Percentiles rank a stretch among this genome's conserved stretches.
These are phyloP conservation scores for Conidiobolus coronatus DNA, from an alignment of 371 early-diverging fungal genomes.

Conservation along the genomic window DNA sequence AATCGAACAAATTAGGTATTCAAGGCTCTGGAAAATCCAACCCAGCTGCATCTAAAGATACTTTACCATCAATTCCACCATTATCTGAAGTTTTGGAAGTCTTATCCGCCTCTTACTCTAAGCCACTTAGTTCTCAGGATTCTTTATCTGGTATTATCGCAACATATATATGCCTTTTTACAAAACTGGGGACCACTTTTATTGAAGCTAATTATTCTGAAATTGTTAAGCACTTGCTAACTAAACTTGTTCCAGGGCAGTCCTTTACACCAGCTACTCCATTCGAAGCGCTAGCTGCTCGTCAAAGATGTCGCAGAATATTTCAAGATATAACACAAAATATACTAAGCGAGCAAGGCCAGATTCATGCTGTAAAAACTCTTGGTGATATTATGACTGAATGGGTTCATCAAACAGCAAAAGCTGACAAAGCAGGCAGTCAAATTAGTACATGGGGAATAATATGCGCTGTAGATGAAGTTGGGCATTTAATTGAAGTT, in stretches of 20 bases:
- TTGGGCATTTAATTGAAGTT: slow-evolving; percentile 42
- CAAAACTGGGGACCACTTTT: slow-evolving; percentile 2
- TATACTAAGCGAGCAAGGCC: slow-evolving; percentile 4
- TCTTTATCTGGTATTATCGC: neutral
- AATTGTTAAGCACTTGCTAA: neutral
- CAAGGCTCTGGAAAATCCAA: neutral
- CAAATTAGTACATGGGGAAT: slow-evolving; percentile 19
- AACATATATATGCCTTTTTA: slow-evolving; percentile 1
- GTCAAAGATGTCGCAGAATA: neutral
- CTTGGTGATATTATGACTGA: neutral
- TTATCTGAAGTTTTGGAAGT: neutral
- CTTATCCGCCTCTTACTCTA: neutral
- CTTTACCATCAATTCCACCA: neutral
- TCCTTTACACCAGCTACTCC: neutral
- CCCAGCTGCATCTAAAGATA: neutral
- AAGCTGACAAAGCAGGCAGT: neutral
- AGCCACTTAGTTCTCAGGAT: slow-evolving; percentile 1
- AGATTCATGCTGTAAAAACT: slow-evolving; percentile 1
- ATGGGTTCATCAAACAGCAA: neutral
- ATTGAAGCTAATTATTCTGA: slow-evolving; percentile 2
- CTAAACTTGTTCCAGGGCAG: neutral
- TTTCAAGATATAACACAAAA: neutral
- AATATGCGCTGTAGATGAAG: slow-evolving; percentile 43
- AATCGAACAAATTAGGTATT: neutral
- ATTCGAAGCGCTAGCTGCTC: slow-evolving; percentile 1